Conservation (phyloP, 371 early-diverging fungal genomes). For the Blastocladiella emersonii region DNA sequence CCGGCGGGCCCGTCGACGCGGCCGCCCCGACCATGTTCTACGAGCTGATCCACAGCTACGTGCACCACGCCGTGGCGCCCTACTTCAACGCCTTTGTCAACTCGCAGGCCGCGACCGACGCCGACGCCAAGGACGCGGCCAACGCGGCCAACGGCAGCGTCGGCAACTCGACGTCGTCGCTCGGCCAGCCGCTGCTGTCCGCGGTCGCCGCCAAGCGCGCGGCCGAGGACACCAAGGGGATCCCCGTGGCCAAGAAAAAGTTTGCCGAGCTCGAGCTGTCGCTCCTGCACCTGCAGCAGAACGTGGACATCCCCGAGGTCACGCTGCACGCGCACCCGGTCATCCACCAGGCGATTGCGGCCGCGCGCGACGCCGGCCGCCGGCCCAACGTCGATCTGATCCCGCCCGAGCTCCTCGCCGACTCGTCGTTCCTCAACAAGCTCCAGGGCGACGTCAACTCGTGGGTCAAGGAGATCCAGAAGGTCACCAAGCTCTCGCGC, state of each 20-base stretch:
- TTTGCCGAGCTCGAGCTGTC: constrained; percentile 94
- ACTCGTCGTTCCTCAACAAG: constrained; percentile 79
- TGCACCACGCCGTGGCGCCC: constrained; percentile 90
- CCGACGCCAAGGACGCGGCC: neutral
- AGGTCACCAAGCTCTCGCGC: constrained; percentile 85
- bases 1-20: constrained; percentile 12
- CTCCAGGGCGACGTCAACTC: constrained; percentile 90
- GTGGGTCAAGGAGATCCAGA: constrained; percentile 98
- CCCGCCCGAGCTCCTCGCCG: constrained; percentile 46
- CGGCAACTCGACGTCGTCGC: neutral
- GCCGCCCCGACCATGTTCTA: constrained; percentile 46
- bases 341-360: constrained; percentile 61
- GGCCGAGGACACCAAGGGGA: constrained; percentile 21
- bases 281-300: constrained; percentile 87
- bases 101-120: constrained; percentile 8
- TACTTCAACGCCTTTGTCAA: constrained; percentile 88
- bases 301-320: constrained; percentile 93
- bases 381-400: constrained; percentile 60
- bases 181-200: constrained; percentile 46
- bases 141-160: neutral
- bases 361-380: constrained; percentile 39
- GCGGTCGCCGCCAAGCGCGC: constrained; percentile 67
- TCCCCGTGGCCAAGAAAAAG: constrained; percentile 92
- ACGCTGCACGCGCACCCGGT: constrained; percentile 71
- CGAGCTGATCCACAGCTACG: constrained; percentile 77